Conservation (phyloP, 139 green algal species). For the Chlorella sp. region DNA sequence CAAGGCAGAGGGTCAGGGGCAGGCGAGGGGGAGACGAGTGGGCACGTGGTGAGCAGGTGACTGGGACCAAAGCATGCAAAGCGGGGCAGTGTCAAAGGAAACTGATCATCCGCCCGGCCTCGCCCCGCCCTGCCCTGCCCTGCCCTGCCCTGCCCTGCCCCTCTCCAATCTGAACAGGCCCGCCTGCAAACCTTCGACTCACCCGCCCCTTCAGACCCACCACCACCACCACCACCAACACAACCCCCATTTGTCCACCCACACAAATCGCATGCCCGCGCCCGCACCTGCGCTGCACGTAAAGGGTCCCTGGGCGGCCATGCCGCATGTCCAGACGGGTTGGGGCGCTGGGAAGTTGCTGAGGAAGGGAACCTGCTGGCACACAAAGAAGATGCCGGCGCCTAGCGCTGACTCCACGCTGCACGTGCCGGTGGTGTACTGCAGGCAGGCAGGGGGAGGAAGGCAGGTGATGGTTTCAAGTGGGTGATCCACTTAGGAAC, state of each 20-base stretch:
- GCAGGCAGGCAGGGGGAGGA: background rate
- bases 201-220: too few relatives aligned
- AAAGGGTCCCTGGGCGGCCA: constrained; percentile 35
- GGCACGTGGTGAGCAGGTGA: too few relatives aligned
- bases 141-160: too few relatives aligned
- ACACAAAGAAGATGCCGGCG: background rate
- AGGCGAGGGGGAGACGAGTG: too few relatives aligned
- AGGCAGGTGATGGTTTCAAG: too few relatives aligned
- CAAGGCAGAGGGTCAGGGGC: too few relatives aligned
- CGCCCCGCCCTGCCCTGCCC: too few relatives aligned
- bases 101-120: too few relatives aligned
- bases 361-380: constrained; percentile 18
- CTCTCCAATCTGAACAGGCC: too few relatives aligned
- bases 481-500: background rate
- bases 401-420: constrained; percentile 4
- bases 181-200: too few relatives aligned
- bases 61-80: too few relatives aligned
- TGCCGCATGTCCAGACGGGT: constrained; percentile 40
- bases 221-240: too few relatives aligned
- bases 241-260: background rate
- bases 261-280: background rate
- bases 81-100: background rate
- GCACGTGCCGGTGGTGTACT: constrained; percentile 40
- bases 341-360: background rate
- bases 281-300: constrained; percentile 17